Conservation (phyloP, 2,329 filamentous ascomycete genomes). For the Tympanopsis confertula region DNA sequence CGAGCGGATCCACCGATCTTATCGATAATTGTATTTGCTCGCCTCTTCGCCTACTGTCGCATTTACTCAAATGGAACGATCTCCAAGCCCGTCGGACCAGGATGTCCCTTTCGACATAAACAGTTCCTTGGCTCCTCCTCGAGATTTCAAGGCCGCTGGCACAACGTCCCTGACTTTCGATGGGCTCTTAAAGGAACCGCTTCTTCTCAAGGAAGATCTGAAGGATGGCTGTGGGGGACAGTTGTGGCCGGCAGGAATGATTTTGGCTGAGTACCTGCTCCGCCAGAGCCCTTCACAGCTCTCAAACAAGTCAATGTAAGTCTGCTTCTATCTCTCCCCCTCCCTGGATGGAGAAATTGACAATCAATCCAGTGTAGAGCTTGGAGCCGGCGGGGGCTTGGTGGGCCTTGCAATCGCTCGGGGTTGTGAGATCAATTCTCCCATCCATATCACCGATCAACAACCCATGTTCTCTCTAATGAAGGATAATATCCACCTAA, state of each 20-base stretch:
- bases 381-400: slow-evolving; percentile 52
- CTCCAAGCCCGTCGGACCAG: background rate
- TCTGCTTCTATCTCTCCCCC: slow-evolving; percentile 9
- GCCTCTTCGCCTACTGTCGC: too few species aligned
- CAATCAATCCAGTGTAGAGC: slow-evolving; percentile 42
- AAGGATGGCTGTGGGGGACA: slow-evolving; percentile 52
- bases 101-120: background rate
- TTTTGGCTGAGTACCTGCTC: slow-evolving; percentile 48
- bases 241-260: slow-evolving; percentile 53
- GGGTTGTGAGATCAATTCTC: slow-evolving; percentile 28
- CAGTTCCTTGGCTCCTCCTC: slow-evolving; percentile 19
- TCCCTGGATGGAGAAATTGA: too few species aligned
- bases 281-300: slow-evolving; percentile 32
- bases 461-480: slow-evolving; percentile 46
- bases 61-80: too few species aligned
- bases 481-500: slow-evolving; percentile 46
- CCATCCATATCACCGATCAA: slow-evolving; percentile 49
- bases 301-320: slow-evolving; percentile 39
- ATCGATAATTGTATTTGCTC: too few species aligned
- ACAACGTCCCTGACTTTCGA: slow-evolving; percentile 42
- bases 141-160: slow-evolving; percentile 34
- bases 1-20: too few species aligned
- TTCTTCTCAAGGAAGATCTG: slow-evolving; percentile 47
- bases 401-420: slow-evolving; percentile 46
- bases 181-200: slow-evolving; percentile 36